Percentiles rank a stretch among this genome's conserved stretches.
These are phyloP conservation scores for Lizonia empirigonia DNA, from an alignment of 2,329 filamentous ascomycete genomes.

Conservation along the genomic window DNA sequence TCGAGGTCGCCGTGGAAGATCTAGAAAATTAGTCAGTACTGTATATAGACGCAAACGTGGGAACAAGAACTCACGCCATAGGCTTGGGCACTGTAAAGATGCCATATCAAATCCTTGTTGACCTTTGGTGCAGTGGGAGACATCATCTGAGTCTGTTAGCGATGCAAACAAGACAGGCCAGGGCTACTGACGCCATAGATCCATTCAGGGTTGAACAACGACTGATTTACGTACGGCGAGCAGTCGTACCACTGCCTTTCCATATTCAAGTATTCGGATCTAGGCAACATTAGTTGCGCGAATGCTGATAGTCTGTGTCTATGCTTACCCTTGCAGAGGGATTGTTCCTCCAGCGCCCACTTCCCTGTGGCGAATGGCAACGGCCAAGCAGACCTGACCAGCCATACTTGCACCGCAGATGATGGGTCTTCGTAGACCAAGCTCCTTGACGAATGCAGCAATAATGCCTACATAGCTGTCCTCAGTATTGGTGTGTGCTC, in stretches of 20 bases:
- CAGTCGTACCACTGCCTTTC: constrained; percentile 54
- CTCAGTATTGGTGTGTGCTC: constrained; percentile 57
- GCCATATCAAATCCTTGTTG: constrained; percentile 58
- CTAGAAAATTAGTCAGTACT: constrained; percentile 9
- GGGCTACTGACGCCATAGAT: constrained; percentile 49
- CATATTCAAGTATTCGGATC: constrained; percentile 51
- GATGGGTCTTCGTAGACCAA: constrained; percentile 54
- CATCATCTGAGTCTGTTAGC: constrained; percentile 49
- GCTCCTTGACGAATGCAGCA: constrained; percentile 51
- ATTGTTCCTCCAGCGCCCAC: constrained; percentile 55
- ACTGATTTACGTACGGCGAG: constrained; percentile 55
- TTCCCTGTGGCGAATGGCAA: constrained; percentile 55
- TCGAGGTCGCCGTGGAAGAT: constrained; percentile 60
- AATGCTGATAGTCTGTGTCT: background rate
- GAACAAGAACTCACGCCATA: constrained; percentile 48
- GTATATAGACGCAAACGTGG: no score
- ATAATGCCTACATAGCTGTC: constrained; percentile 56
- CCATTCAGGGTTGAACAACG: constrained; percentile 57
- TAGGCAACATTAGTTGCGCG: constrained; percentile 23
- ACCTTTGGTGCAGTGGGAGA: constrained; percentile 52
- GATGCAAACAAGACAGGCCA: rapidly evolving
- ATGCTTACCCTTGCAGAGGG: constrained; percentile 51
- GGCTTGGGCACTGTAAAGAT: constrained; percentile 56
- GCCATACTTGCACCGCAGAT: constrained; percentile 59
- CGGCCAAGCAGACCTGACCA: constrained; percentile 56